Conservation (phyloP, 169 alveolate genomes). For the Neospora caninum region DNA sequence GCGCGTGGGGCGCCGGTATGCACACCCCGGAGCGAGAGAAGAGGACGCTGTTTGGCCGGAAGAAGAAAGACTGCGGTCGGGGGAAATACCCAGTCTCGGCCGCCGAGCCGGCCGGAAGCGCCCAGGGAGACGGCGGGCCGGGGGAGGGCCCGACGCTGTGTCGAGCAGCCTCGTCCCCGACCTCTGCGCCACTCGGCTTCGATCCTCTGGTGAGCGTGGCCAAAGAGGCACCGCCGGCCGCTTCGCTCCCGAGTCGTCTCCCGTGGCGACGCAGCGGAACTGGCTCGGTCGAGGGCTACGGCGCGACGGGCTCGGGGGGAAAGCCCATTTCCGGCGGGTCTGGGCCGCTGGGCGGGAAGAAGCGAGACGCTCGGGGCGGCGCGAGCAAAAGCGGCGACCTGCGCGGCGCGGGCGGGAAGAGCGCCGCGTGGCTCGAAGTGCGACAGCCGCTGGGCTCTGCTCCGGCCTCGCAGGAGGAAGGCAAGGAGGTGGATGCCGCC, state of each 20-base stretch:
- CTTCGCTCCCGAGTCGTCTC: background rate
- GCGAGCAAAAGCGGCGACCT: background rate
- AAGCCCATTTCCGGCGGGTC: too few species aligned
- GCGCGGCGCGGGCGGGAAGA: background rate
- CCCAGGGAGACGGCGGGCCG: too few species aligned
- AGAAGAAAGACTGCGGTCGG: background rate
- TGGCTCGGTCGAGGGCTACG: background rate
- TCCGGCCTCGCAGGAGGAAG: background rate
- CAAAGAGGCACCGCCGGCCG: background rate
- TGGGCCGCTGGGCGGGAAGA: background rate
- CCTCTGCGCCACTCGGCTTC: background rate
- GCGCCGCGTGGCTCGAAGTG: background rate
- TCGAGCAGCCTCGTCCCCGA: background rate
- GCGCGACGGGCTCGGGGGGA: too few species aligned
- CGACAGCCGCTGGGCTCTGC: conserved; percentile 5
- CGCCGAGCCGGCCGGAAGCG: too few species aligned
- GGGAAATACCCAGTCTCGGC: background rate
- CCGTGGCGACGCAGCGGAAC: background rate
- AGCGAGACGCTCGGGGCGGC: background rate
- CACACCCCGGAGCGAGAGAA: background rate
- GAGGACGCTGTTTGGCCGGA: background rate
- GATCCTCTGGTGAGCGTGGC: background rate
- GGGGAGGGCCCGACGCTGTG: too few species aligned
- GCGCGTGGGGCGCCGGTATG: too few species aligned
- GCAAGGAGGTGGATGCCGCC: background rate